Base-by-base conservation (phyloP, 306 rosid species). In the Prunus davidiana region DNA sequence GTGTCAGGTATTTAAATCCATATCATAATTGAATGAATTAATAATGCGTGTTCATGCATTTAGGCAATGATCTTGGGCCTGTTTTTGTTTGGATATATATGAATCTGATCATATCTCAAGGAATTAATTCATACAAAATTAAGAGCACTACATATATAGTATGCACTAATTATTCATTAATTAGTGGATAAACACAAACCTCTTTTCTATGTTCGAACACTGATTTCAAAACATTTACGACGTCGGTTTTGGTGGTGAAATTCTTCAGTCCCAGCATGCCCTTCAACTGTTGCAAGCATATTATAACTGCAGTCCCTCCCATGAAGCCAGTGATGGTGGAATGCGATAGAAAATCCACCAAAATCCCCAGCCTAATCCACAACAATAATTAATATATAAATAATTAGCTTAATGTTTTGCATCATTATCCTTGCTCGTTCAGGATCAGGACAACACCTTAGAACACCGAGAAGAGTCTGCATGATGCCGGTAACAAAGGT, bases 261-360 rank as follows among this genome's bases (percentile, higher is more conserved):
- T 67, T 84, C 24, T 16, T 78, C 85, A 94, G 24, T 16, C 97
- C 97, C 32, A 94, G 77, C 0, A 94, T 10, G 24, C 97, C 96
- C 84, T 87, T 94, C 2, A 94, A 69, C 67, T 94, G 98, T 76
- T 89, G 91, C 20, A 87, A 80, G 79, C 74, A 85, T 19, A 94
- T 91, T 38, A 91, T 83, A 3, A 80, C 50, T 18, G 98, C 94
- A 1, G 97, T 94, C 2, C 98, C 98, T 73, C 87, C 90, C 97
- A 94, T 91, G 73, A 94, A 94, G 14, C 97, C 98, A 50, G 88
- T 81, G 64, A 94, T 91, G 52, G 98, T 91, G 19, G 98, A 85
- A 84, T 91, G 97, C 3, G 98, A 91, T 75, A 94, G 88, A 84
- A 94, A 94, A 82, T 94, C 98, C 69, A 94, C 97, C 65, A 94